Evolutionary conservation across 1,284 basidiomycete genomes (phyloP), one percentile per base, ranked within the genome.

Genomic region (Ceratobasidium sp.): DNA sequence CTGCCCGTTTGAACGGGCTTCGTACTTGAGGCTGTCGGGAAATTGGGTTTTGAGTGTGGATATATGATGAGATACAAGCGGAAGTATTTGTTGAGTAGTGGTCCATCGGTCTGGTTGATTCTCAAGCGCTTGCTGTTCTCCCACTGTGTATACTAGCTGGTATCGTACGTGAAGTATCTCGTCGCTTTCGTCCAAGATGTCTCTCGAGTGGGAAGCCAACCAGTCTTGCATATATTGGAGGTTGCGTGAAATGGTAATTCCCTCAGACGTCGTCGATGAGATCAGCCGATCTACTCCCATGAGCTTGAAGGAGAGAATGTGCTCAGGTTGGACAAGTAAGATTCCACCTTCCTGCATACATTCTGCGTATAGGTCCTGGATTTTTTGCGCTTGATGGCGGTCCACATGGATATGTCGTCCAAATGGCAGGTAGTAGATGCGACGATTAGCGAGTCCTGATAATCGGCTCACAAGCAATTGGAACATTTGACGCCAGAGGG

Each of bases 161-260:
- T 84, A 87, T 0, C 82, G 81, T 41, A 84, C 82, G 61, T 83
- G 82, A 5, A 87, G 80, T 26, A 88, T 80, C 67, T 87, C 86
- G 66, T 87, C 86, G 75, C 86, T 86, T 75, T 87, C 86, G 59
- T 88, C 87, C 1, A 87, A 75, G 30, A 88, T 79, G 62, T 87
- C 86, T 26, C 85, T 80, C 6, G 81, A 77, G 54, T 75, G 67
- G 1, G 63, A 63, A 43, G 79, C 66, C 0, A 87, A 74, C 84
- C 84, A 85, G n/a, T 63, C 73, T 46, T 84, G 81, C 0, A 77
- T 74, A 0, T 75, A 49, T 16, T 80, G 74, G 8, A 80, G 74
- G 38, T 71, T 49, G 13, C 38, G 13, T 46, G 57, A 11, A 26
- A 38, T 41, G 21, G 7, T 23, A 21, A n/a, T n/a, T 21, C 55